These are phyloP conservation scores for Tephrocybe sp. DNA, from an alignment of 768 basidiomycete species.

Conservation along the genomic window DNA sequence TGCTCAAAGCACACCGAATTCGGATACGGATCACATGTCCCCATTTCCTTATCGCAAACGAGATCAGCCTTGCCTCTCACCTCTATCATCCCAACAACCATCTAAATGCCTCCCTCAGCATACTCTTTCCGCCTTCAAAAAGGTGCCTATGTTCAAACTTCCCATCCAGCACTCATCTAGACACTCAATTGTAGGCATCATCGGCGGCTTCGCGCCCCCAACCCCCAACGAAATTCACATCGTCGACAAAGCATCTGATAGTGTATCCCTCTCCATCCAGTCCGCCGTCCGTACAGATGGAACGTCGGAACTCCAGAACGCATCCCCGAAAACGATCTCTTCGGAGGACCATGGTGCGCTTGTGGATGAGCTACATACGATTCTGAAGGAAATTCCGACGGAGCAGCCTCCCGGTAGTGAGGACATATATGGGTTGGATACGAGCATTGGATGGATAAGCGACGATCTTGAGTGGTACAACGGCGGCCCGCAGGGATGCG, in stretches of 20 bases:
- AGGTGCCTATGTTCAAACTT: not conserved
- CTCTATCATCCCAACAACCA: no score
- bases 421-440: slow-evolving; percentile 74
- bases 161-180: not conserved
- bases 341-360: slow-evolving; percentile 34
- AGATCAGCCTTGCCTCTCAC: no score
- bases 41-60: no score
- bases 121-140: no score
- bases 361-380: slow-evolving; percentile 56
- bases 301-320: slow-evolving; percentile 39
- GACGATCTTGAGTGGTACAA: slow-evolving; percentile 62
- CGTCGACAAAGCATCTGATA: slow-evolving; percentile 40
- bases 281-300: slow-evolving; percentile 50
- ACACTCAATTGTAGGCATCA: slow-evolving; percentile 53
- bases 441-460: slow-evolving; percentile 60
- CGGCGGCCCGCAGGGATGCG: slow-evolving; percentile 62
- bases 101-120: no score
- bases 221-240: slow-evolving; percentile 56
- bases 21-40: no score
- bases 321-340: slow-evolving; percentile 41
- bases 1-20: no score
- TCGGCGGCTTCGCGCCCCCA: slow-evolving; percentile 74
- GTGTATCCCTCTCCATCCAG: slow-evolving; percentile 41
- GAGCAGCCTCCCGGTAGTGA: slow-evolving; percentile 58
- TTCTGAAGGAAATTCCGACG: slow-evolving; percentile 59